These are phyloP conservation scores for Fonsecaea erecta DNA, from an alignment of 2,329 filamentous ascomycete genomes.

Conservation along the genomic window DNA sequence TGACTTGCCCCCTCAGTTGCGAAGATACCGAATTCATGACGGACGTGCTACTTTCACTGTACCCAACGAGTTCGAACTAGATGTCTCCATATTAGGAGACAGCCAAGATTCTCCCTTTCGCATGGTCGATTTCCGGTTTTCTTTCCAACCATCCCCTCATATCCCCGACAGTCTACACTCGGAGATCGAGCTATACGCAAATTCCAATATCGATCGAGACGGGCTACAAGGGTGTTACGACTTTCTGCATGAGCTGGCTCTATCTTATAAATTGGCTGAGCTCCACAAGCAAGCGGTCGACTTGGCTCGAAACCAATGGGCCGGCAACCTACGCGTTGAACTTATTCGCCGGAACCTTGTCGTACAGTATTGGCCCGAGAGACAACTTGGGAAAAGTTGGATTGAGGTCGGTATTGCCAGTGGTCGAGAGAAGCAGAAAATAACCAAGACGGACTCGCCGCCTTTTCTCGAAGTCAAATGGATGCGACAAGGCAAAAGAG, in stretches of 20 bases:
- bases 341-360: conserved; percentile 79
- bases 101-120: conserved; percentile 83
- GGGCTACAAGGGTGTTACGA: conserved; percentile 82
- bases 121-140: conserved; percentile 89
- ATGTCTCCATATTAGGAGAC: conserved; percentile 87
- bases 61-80: conserved; percentile 84
- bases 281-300: conserved; percentile 76
- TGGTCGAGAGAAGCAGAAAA: conserved; percentile 49
- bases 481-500: conserved; percentile 81
- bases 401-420: conserved; percentile 82
- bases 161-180: conserved; percentile 68
- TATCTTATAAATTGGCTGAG: conserved; percentile 89
- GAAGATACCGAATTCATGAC: conserved; percentile 75
- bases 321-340: conserved; percentile 76
- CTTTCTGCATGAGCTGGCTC: conserved; percentile 81
- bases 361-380: conserved; percentile 86
- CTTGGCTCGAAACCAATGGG: conserved; percentile 74
- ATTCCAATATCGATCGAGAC: conserved; percentile 69
- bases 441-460: conserved; percentile 29
- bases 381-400: conserved; percentile 80
- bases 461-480: conserved; percentile 64
- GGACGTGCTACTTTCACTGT: conserved; percentile 91
- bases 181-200: conserved; percentile 72
- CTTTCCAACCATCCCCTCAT: conserved; percentile 72
- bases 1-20: conserved; percentile 76